Evolutionary conservation across 768 basidiomycete genomes (phyloP), one percentile per base, ranked within the genome.

Genomic region (Suillus bovinus): DNA sequence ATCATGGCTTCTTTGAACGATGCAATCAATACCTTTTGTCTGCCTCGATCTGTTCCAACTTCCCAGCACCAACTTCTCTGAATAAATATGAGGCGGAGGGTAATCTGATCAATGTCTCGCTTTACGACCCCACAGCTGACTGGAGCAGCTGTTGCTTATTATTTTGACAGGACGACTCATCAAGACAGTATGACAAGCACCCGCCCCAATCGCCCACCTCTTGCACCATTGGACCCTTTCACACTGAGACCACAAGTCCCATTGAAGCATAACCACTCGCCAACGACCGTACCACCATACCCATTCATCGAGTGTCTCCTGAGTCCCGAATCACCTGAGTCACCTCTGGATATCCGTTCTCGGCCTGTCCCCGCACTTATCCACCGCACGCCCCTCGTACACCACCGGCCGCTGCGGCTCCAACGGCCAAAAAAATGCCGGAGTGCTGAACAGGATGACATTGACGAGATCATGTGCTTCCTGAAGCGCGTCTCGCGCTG

Each of bases 391-490:
- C 55, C 55, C 36, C 36, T 56, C 24, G 20, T 36, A 11, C 55
- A 56, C 55, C 36, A 39, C 17, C 55, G 36, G 36, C 5, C 10
- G 1, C 22, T 27, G 3, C 36, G 16, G 22, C 53, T 58, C 6
- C 31, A n/a, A 27, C 34, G 24, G 22, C 31, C 34, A 36, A 55
- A 11, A 8, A 24, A 60, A 36, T 58, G 49, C 34, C 46, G 54
- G 24, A 38, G 53, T 27, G 41, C 29, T 22, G 59, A 60, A 36
- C 59, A 60, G 17, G 54, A 58, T 7, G 59, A 60, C n/a, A 53
- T 60, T 5, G 59, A 60, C 9, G 59, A 60, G 7, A 70, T 76
- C 8, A 86, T 90, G 74, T 87, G 89, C 69, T 67, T 88, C 65
- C 52, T 85, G 24, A 85, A 87, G 74, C 82, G 86, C 5, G 65